Evolutionary conservation across 2,329 filamentous ascomycete genomes (phyloP).

Genomic region (Claviceps capensis): DNA sequence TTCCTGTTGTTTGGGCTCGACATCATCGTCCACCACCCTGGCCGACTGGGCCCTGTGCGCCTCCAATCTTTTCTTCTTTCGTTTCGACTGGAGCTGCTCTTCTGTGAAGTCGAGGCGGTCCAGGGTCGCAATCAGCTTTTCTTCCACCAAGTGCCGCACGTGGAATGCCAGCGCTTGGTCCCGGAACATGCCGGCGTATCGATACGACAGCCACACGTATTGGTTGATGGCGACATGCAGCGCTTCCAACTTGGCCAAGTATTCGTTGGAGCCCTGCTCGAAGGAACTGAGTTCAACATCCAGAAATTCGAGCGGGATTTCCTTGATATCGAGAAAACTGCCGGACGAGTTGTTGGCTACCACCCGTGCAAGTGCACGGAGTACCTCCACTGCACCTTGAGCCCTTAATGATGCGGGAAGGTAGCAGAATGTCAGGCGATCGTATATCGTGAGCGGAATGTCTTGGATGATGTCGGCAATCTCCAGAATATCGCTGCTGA

Average conservation of each 20-base stretch:
- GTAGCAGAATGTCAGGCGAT: conserved; percentile 63
- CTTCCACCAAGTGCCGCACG: conserved; percentile 64
- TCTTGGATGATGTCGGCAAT: conserved; percentile 65
- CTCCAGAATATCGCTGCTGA: conserved; percentile 43
- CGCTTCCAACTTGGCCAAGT: conserved; percentile 56
- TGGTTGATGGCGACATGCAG: conserved; percentile 73
- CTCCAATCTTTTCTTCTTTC: conserved; percentile 11
- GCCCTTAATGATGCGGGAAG: conserved; percentile 52
- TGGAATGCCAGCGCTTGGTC: conserved; percentile 66
- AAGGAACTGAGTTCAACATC: conserved; percentile 41
- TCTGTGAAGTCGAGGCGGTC: conserved; percentile 37
- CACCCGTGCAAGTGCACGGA: conserved; percentile 52
- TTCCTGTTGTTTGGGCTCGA: background rate
- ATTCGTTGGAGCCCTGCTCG: conserved; percentile 29
- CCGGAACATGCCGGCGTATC: conserved; percentile 68
- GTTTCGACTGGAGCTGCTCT: conserved; percentile 16
- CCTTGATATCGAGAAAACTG: conserved; percentile 54
- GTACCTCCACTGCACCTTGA: conserved; percentile 28
- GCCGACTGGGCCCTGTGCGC: conserved; percentile 9
- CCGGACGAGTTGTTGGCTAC: conserved; percentile 56
- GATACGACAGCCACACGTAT: conserved; percentile 89
- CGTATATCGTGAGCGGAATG: conserved; percentile 53
- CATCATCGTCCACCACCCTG: background rate
- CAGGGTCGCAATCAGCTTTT: conserved; percentile 43
- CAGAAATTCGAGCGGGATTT: conserved; percentile 59